Evolutionary conservation across 2,329 filamentous ascomycete species (phyloP), one percentile per base, ranked within the genome.

Genomic region (Botrytis paeoniae): DNA sequence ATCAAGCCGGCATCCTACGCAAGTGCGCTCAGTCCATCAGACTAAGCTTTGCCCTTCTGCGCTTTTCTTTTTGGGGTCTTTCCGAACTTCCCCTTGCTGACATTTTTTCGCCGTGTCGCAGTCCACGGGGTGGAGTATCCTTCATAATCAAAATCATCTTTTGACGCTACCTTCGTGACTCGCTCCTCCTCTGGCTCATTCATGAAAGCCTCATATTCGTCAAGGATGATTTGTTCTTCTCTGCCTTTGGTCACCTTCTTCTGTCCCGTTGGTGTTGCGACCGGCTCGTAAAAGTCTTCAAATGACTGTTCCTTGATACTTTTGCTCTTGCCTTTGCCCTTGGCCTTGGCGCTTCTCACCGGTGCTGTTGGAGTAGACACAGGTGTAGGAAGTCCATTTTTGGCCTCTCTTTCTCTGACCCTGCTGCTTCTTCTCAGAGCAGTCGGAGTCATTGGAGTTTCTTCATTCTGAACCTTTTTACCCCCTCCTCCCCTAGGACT

Each of bases 161-260:
- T 0, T n/a, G 48, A 3, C 16, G 1, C 14, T 16, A 25, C 0
- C 14, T 57, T 57, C n/a, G 29, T 18, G 0, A 0, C 1, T 4
- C 3, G 18, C 14, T 29, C 1, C 3, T 57, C n/a, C 3, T 57
- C 51, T 0, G 51, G n/a, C n/a, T 29, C 51, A 4, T 57, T 18
- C 51, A 57, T 57, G 1, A 29, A 57, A 4, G 51, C n/a, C 6
- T 57, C 51, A 1, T 57, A 57, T 9, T 57, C 51, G 0, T 57
- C 51, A 8, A 57, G 51, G 1, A 57, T 14, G 6, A 32, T 29
- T 4, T 57, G n/a, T 6, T 57, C 29, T 9, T 57, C 51, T 4
- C 51, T 29, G 6, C 51, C n/a, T 2, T 57, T 57, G 6, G 32
- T 57, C 0, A 29, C 14, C 18, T 57, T 57, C 14, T 29, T 57